These are phyloP conservation scores for Nigrograna mackinnonii DNA, from an alignment of 2,329 filamentous ascomycete species.

Conservation along the genomic window DNA sequence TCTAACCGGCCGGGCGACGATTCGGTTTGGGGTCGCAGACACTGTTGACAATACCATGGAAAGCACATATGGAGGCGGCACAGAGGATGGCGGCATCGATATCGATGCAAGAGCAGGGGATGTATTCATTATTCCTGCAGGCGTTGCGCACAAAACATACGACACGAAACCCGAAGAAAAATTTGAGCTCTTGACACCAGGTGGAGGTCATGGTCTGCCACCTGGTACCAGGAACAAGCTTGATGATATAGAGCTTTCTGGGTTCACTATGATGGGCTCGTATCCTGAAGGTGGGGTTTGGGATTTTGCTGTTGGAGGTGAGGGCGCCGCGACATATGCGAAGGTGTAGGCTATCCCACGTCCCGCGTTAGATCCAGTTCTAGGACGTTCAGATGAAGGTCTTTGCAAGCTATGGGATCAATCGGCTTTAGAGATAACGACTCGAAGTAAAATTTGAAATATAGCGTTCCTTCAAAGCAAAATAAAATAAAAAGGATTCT, in stretches of 20 bases:
- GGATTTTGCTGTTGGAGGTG: slow-evolving; percentile 55
- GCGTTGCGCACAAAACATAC: slow-evolving; percentile 60
- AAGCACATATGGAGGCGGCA: slow-evolving; percentile 42
- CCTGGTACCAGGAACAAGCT: slow-evolving; percentile 39
- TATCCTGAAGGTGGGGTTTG: slow-evolving; percentile 55
- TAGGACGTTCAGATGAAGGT: slow-evolving; percentile 45
- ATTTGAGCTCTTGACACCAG: slow-evolving; percentile 5
- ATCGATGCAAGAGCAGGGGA: slow-evolving; percentile 56
- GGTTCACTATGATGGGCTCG: slow-evolving; percentile 61
- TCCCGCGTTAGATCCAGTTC: slow-evolving; percentile 52
- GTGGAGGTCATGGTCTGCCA: slow-evolving; percentile 13
- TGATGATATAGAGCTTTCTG: slow-evolving; percentile 34
- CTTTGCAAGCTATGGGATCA: slow-evolving; percentile 43
- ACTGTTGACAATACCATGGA: slow-evolving; percentile 42
- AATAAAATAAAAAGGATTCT: too few species aligned
- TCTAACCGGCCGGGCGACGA: slow-evolving; percentile 55
- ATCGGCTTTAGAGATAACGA: too few species aligned
- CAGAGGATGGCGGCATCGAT: slow-evolving; percentile 55
- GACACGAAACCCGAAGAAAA: slow-evolving; percentile 41
- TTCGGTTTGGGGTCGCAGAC: slow-evolving; percentile 61
- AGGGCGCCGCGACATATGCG: slow-evolving; percentile 45
- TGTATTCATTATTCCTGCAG: slow-evolving; percentile 62
- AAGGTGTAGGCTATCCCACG: slow-evolving; percentile 51
- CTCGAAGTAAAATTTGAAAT: too few species aligned
- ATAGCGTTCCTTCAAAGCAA: too few species aligned